phyloP scores from a whole-genome alignment of 1,284 basidiomycete species.

The Malassezia japonica region DNA sequence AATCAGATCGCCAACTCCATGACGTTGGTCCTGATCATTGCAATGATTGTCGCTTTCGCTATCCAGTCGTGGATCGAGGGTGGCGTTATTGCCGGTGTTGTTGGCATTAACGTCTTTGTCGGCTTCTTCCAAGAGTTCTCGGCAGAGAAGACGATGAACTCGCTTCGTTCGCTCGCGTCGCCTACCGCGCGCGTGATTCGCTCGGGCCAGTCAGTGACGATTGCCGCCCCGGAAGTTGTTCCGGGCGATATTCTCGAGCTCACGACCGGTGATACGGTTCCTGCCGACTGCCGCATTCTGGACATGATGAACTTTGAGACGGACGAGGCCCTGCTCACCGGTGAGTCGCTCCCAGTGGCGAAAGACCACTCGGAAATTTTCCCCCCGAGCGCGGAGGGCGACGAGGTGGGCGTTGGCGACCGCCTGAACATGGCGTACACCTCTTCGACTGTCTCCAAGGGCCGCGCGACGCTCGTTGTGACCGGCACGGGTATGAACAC shows the following conservation, averaged over 20 bases:
- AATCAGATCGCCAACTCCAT: slow-evolving; percentile 47
- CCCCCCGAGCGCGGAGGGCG: slow-evolving; percentile 20
- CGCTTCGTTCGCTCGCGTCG: slow-evolving; percentile 56
- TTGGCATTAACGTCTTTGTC: slow-evolving; percentile 52
- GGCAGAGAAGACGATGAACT: slow-evolving; percentile 58
- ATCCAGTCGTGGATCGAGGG: slow-evolving; percentile 57
- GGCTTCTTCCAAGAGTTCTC: slow-evolving; percentile 56
- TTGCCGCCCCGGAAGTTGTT: slow-evolving; percentile 58
- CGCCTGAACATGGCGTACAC: slow-evolving; percentile 57
- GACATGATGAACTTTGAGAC: slow-evolving; percentile 48
- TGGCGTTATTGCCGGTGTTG: slow-evolving; percentile 59
- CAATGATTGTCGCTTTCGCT: slow-evolving; percentile 59
- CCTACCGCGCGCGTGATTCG: slow-evolving; percentile 60
- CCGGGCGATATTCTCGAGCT: slow-evolving; percentile 51
- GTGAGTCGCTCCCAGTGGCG: slow-evolving; percentile 59
- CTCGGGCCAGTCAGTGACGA: slow-evolving; percentile 52
- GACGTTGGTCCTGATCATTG: slow-evolving; percentile 52
- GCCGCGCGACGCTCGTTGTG: slow-evolving; percentile 57
- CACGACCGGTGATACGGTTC: slow-evolving; percentile 39
- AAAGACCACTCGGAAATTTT: slow-evolving; percentile 51
- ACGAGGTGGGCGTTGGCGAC: slow-evolving; percentile 53
- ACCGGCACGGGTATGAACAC: slow-evolving; percentile 58
- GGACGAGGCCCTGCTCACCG: slow-evolving; percentile 63
- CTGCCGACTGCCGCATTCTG: slow-evolving; percentile 42
- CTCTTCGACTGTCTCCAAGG: slow-evolving; percentile 60